phyloP scores from a whole-genome alignment of 768 basidiomycete species.

The Lactarius pseudohatsudake region DNA sequence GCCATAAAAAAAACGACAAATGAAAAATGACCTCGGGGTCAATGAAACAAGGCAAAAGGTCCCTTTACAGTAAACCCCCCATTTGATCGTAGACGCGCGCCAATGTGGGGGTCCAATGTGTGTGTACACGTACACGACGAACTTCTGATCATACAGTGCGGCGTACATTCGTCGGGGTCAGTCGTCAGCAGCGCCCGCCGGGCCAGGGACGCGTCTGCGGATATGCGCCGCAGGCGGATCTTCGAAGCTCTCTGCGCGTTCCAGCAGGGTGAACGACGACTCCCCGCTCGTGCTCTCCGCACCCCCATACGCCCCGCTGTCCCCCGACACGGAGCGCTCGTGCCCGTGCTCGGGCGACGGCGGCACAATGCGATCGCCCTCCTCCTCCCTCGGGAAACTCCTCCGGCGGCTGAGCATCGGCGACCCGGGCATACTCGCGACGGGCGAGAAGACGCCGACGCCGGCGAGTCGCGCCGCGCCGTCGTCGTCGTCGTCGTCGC shows the following conservation, averaged over 20 bases:
- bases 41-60: neutral
- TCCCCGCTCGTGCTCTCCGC: conserved; percentile 26
- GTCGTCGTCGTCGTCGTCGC: conserved; percentile 15
- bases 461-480: conserved; percentile 48
- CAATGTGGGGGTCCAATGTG: neutral
- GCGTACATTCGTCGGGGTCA: neutral
- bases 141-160: neutral
- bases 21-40: neutral
- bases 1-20: conserved; percentile 11
- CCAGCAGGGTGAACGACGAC: conserved; percentile 39
- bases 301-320: neutral
- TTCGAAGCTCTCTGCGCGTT: conserved; percentile 30
- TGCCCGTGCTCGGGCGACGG: neutral
- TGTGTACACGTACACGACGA: neutral
- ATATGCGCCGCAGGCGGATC: conserved; percentile 19
- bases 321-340: conserved; percentile 8
- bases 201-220: conserved; percentile 23
- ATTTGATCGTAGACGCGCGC: neutral
- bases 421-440: conserved; percentile 63
- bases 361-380: neutral
- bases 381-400: conserved; percentile 6
- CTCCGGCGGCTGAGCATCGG: conserved; percentile 43
- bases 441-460: conserved; percentile 73
- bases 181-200: conserved; percentile 1
- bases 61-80: neutral